These are phyloP conservation scores for Hemileccinum hortonii DNA, from an alignment of 1,284 basidiomycete genomes.

Conservation along the genomic window DNA sequence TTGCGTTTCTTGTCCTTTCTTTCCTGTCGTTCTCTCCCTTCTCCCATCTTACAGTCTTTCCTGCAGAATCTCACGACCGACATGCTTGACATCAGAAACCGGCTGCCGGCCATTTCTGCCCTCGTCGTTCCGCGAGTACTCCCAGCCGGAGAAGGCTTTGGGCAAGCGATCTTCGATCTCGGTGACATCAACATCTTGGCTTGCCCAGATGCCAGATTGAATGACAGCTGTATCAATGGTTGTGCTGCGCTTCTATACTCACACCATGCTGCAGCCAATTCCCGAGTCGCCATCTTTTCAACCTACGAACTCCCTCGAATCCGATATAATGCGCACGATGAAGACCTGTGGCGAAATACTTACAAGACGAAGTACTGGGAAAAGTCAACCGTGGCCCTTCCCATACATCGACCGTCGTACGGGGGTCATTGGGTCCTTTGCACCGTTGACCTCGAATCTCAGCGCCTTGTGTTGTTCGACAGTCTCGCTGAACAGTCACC, in stretches of 20 bases:
- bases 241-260: not conserved
- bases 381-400: slow-evolving; percentile 11
- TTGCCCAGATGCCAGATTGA: not conserved
- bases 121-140: not conserved
- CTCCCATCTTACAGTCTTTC: too few species aligned
- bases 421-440: slow-evolving; percentile 15
- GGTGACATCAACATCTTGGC: not conserved
- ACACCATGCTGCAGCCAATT: not conserved
- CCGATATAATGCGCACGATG: slow-evolving; percentile 1
- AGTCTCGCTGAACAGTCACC: slow-evolving; percentile 10
- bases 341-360: slow-evolving; percentile 6
- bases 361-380: slow-evolving; percentile 9
- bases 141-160: not conserved
- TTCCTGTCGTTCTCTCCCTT: too few species aligned
- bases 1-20: too few species aligned
- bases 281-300: not conserved
- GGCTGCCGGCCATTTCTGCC: too few species aligned
- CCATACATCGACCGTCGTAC: slow-evolving; percentile 6
- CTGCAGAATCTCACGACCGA: too few species aligned
- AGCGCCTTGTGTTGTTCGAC: slow-evolving; percentile 8
- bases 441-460: not conserved
- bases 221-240: not conserved
- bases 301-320: not conserved
- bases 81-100: too few species aligned
- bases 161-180: not conserved